These are phyloP conservation scores for Plantago rigida DNA, from an alignment of 305 asterid species.

Conservation along the genomic window DNA sequence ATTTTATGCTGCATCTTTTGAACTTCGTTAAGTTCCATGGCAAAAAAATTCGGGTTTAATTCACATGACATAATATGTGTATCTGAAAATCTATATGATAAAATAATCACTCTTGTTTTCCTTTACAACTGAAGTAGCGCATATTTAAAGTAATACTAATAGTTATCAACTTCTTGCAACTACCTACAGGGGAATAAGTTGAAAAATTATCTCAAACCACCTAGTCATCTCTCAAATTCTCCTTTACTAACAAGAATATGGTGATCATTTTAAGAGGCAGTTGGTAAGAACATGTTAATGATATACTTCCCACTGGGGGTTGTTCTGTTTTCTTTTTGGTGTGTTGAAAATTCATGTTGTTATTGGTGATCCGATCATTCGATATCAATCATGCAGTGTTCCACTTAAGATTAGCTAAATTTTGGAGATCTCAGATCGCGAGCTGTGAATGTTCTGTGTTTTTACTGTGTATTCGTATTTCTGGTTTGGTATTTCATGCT, in stretches of 20 bases:
- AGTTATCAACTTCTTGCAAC: too few relatives aligned
- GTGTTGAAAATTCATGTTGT: background rate
- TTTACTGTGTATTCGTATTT: background rate
- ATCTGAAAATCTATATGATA: background rate
- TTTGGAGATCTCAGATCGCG: constrained; percentile 9
- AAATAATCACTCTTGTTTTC: background rate
- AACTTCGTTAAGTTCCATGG: background rate
- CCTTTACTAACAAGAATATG: background rate
- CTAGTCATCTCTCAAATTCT: too few relatives aligned
- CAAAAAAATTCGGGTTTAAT: background rate
- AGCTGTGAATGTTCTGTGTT: constrained; percentile 13
- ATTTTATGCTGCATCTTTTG: background rate
- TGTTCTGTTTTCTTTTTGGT: background rate
- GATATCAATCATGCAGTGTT: background rate
- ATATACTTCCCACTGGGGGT: too few relatives aligned
- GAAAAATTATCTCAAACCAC: too few relatives aligned
- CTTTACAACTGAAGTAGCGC: too few relatives aligned
- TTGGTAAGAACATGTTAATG: too few relatives aligned
- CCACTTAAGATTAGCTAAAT: constrained; percentile 12
- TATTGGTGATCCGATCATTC: background rate
- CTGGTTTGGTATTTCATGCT: background rate
- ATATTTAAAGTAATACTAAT: too few relatives aligned
- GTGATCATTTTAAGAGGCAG: background rate
- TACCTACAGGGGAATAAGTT: too few relatives aligned
- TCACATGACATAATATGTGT: background rate